Percentiles rank a stretch among this genome's conserved stretches.
These are phyloP conservation scores for Globisporangium nagaii DNA, from an alignment of 352 stramenopile species.

Conservation along the genomic window DNA sequence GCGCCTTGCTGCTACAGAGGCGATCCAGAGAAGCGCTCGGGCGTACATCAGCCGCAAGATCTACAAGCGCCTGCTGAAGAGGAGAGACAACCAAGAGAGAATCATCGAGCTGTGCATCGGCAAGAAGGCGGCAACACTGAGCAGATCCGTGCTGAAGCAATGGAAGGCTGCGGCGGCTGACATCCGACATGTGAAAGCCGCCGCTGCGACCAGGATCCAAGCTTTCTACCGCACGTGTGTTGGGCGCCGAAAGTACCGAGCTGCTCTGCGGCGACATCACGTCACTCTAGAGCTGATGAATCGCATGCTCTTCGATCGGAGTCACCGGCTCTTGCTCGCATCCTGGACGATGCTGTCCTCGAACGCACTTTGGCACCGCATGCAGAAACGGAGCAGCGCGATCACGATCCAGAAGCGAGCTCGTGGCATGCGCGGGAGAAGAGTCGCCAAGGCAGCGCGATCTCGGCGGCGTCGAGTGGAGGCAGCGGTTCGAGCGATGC, in stretches of 20 bases:
- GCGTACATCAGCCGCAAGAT: slow-evolving; percentile 27
- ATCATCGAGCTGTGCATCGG: slow-evolving; percentile 36
- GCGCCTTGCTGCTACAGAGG: slow-evolving; percentile 18
- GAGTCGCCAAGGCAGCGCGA: slow-evolving; percentile 26
- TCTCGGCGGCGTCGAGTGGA: slow-evolving; percentile 29
- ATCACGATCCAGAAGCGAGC: slow-evolving; percentile 41
- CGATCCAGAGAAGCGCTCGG: slow-evolving; percentile 38
- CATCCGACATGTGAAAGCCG: slow-evolving; percentile 2
- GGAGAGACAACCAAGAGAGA: slow-evolving; percentile 27
- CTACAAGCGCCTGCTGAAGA: slow-evolving; percentile 29
- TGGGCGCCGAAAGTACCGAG: slow-evolving; percentile 27
- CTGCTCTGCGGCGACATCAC: slow-evolving; percentile 35
- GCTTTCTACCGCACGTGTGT: slow-evolving; percentile 22
- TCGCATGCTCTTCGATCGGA: slow-evolving; percentile 32
- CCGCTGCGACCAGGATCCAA: slow-evolving; percentile 33
- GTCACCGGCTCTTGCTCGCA: slow-evolving; percentile 16
- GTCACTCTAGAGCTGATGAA: slow-evolving; percentile 46
- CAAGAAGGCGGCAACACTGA: slow-evolving; percentile 14
- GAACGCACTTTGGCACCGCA: slow-evolving; percentile 41
- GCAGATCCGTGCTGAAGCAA: slow-evolving; percentile 3
- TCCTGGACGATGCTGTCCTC: slow-evolving; percentile 36
- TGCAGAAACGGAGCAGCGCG: slow-evolving; percentile 40
- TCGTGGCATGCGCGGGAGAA: slow-evolving; percentile 36
- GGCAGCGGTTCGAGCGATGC: slow-evolving; percentile 23
- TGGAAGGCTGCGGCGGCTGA: slow-evolving; percentile 18